Evolutionary conservation across 306 rosid genomes (phyloP).

Genomic region (Prunus dulcis): DNA sequence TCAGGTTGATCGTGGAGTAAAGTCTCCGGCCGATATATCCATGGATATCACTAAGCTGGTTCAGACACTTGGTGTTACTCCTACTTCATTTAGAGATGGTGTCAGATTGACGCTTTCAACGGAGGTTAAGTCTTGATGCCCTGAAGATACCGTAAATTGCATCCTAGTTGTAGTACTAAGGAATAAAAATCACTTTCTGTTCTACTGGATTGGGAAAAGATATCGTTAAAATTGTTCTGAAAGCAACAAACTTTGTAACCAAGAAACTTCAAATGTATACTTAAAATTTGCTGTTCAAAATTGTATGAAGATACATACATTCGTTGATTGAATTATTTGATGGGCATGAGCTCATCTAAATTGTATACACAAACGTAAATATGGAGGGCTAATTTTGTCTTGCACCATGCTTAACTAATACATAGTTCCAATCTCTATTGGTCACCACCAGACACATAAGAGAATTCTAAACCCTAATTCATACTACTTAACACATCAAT

Average conservation of each 20-base stretch:
- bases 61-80: constrained; percentile 53
- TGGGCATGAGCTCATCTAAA: background rate
- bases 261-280: background rate
- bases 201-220: background rate
- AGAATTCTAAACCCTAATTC: too few species aligned
- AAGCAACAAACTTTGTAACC: background rate
- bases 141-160: constrained; percentile 9
- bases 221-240: background rate
- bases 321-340: too few species aligned
- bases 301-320: background rate
- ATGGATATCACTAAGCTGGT: constrained; percentile 76
- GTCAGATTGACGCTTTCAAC: constrained; percentile 64
- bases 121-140: constrained; percentile 40
- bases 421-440: too few species aligned
- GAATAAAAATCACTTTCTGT: background rate
- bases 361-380: too few species aligned
- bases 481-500: too few species aligned
- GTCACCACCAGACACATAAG: too few species aligned
- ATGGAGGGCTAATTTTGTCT: too few species aligned
- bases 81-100: constrained; percentile 63
- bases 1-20: constrained; percentile 89
- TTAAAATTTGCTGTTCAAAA: background rate
- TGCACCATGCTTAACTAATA: too few species aligned
- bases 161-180: background rate
- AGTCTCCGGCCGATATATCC: constrained; percentile 88